Conservation (phyloP, 179 eudicot species). For the Amaranthus tricolor region DNA sequence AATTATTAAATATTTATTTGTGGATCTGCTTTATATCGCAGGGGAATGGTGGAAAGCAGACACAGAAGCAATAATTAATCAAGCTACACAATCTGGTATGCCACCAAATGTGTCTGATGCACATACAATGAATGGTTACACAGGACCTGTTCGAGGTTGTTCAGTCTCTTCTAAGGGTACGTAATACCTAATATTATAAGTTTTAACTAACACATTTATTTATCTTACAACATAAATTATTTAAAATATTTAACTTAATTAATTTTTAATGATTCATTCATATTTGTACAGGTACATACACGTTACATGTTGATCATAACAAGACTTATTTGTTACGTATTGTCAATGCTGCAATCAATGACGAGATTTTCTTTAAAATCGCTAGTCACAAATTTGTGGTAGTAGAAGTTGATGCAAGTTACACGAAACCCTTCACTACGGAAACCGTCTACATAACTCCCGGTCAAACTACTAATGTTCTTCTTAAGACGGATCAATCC, state of each 20-base stretch:
- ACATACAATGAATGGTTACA: slow-evolving; percentile 66
- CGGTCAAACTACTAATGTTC: slow-evolving; percentile 73
- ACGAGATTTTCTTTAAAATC: slow-evolving; percentile 67
- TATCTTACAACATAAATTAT: neutral
- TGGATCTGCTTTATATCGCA: slow-evolving; percentile 18
- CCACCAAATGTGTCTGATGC: slow-evolving; percentile 77
- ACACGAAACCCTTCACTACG: slow-evolving; percentile 58
- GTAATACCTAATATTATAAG: neutral
- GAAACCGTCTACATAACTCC: slow-evolving; percentile 66
- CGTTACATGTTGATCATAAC: slow-evolving; percentile 48
- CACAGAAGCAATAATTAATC: slow-evolving; percentile 56
- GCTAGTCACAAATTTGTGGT: slow-evolving; percentile 55
- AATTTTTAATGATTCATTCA: neutral
- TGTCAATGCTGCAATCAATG: slow-evolving; percentile 70
- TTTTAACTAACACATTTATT: neutral
- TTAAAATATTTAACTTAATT: neutral
- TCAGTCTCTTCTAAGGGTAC: slow-evolving; percentile 46
- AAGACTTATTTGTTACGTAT: slow-evolving; percentile 62
- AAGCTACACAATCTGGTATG: slow-evolving; percentile 50
- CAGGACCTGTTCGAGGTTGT: slow-evolving; percentile 61
- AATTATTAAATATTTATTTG: neutral
- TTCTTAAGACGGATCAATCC: slow-evolving; percentile 44
- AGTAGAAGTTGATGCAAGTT: slow-evolving; percentile 69
- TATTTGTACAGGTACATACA: slow-evolving; percentile 40
- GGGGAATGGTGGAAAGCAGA: slow-evolving; percentile 92